Evolutionary conservation across 2,329 filamentous ascomycete genomes (phyloP).

Genomic region (Colletotrichum sp.): DNA sequence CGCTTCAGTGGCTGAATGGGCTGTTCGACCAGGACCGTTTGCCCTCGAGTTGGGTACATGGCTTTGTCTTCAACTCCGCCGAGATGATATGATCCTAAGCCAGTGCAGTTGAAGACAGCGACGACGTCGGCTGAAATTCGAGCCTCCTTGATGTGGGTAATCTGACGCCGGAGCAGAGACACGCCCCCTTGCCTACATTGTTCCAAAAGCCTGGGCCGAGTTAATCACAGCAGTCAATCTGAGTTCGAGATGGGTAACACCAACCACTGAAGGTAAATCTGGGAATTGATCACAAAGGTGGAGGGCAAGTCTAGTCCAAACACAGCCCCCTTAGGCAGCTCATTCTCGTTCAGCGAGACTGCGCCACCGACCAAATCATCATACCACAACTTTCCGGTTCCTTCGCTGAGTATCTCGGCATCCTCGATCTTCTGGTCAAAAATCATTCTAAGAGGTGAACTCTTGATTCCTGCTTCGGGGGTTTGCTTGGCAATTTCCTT

Average conservation of each 20-base stretch:
- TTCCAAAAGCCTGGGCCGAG: constrained; percentile 60
- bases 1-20: constrained; percentile 38
- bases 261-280: constrained; percentile 81
- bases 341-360: constrained; percentile 26
- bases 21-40: constrained; percentile 51
- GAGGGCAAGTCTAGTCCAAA: constrained; percentile 37
- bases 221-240: background rate
- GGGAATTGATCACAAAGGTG: constrained; percentile 67
- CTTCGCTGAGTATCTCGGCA: constrained; percentile 35
- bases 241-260: background rate
- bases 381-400: constrained; percentile 45
- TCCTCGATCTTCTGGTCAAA: constrained; percentile 24
- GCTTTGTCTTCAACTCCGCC: constrained; percentile 81
- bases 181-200: constrained; percentile 80
- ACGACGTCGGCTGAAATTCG: constrained; percentile 59
- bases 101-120: constrained; percentile 80
- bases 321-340: constrained; percentile 36
- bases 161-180: constrained; percentile 64
- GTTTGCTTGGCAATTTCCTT: constrained; percentile 7
- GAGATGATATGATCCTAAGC: constrained; percentile 75
- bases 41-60: constrained; percentile 80
- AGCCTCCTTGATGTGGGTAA: constrained; percentile 78
- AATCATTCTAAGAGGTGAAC: constrained; percentile 23
- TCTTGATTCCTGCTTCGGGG: constrained; percentile 12
- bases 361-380: constrained; percentile 42